A percentile compares a stretch with the other conserved stretches of the same genome.
Evolutionary conservation across 148 eudicot species (phyloP).

Genomic region (Polygonum maritimum): DNA sequence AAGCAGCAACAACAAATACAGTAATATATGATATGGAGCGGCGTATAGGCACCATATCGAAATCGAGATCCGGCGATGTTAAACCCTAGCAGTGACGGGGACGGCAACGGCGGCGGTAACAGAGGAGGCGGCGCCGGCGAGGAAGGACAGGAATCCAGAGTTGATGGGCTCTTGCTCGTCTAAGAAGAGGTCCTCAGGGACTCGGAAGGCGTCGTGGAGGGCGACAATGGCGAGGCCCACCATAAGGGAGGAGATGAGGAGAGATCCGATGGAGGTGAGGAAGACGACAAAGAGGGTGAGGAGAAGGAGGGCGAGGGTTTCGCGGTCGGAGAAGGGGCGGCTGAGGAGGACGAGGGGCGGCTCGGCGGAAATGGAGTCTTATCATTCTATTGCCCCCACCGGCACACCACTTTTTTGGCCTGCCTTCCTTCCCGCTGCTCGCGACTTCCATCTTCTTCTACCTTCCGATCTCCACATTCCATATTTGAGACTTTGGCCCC

Average conservation of each 20-base stretch:
- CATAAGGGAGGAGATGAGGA: conserved; percentile 32
- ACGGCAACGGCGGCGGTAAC: conserved; percentile 1
- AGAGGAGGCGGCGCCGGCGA: neutral
- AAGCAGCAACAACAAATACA: neutral
- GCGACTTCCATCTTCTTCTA: too few species aligned
- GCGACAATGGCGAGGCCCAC: conserved; percentile 28
- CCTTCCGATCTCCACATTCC: too few species aligned
- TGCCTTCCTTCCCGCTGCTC: too few species aligned
- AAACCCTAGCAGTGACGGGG: neutral
- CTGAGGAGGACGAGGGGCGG: conserved; percentile 32
- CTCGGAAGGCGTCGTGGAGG: conserved; percentile 49
- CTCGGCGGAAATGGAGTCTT: conserved; percentile 18
- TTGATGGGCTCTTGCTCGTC: conserved; percentile 29
- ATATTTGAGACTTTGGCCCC: too few species aligned
- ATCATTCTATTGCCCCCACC: too few species aligned
- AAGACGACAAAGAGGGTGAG: conserved; percentile 33
- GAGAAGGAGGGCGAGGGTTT: conserved; percentile 26
- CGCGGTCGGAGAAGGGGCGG: conserved; percentile 40
- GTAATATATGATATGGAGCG: neutral
- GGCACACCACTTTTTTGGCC: too few species aligned
- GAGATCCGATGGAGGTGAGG: conserved; percentile 51
- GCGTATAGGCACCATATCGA: neutral
- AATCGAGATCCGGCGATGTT: conserved; percentile 7
- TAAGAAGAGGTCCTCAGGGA: conserved; percentile 48
- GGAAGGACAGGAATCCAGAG: conserved; percentile 32